Conservation (phyloP, 495 filamentous ascomycete species). For the Aspergillus steynii region DNA sequence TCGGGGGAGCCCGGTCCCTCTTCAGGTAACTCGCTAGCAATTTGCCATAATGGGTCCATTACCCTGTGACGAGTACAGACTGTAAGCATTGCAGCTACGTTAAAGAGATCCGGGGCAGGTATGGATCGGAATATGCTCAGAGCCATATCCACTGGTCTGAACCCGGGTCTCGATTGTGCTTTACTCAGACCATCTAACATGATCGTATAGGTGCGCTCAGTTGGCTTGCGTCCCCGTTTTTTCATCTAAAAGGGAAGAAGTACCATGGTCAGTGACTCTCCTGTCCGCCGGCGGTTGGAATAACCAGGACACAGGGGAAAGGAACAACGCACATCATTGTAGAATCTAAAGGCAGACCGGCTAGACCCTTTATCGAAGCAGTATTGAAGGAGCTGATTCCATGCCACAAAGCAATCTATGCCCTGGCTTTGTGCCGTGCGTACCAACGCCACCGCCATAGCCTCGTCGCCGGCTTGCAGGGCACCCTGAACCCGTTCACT, state of each 20-base stretch:
- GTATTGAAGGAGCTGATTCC: constrained; percentile 84
- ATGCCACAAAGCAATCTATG: constrained; percentile 66
- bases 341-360: constrained; percentile 68
- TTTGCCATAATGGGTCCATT: constrained; percentile 71
- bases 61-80: constrained; percentile 71
- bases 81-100: constrained; percentile 70
- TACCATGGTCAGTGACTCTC: constrained; percentile 11
- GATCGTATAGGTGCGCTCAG: constrained; percentile 75
- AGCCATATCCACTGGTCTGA: constrained; percentile 58
- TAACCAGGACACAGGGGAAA: background rate
- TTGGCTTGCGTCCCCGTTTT: constrained; percentile 75
- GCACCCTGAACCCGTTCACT: constrained; percentile 58
- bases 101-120: constrained; percentile 55
- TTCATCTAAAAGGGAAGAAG: constrained; percentile 70
- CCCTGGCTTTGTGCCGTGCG: constrained; percentile 59
- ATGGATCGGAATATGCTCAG: constrained; percentile 73
- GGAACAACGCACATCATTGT: constrained; percentile 67
- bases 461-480: constrained; percentile 53
- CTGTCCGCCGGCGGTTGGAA: background rate
- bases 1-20: constrained; percentile 62
- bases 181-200: constrained; percentile 75
- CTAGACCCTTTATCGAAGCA: constrained; percentile 59
- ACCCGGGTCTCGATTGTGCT: constrained; percentile 34
- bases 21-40: constrained; percentile 65
- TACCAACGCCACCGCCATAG: constrained; percentile 66